A percentile compares a stretch with the other conserved stretches of the same genome.
phyloP scores from a whole-genome alignment of 352 stramenopile genomes.

The Globisporangium irregulare region DNA sequence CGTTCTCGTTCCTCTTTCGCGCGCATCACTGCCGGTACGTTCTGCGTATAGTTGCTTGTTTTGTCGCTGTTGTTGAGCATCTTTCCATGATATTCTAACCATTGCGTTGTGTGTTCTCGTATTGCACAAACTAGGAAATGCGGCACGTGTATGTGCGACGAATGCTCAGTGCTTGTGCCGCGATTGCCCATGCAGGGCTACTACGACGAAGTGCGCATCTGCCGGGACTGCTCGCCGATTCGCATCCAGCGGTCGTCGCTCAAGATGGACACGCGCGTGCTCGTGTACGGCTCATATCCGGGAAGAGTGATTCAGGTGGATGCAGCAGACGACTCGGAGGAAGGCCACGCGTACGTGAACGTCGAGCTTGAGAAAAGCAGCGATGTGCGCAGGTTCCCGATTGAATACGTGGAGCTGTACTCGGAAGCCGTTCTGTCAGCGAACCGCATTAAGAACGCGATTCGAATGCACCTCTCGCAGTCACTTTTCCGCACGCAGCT shows the following conservation, averaged over 20 bases:
- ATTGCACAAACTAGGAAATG: conserved; percentile 46
- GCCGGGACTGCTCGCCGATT: conserved; percentile 70
- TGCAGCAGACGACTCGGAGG: conserved; percentile 53
- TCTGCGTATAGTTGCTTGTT: neutral
- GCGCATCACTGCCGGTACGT: conserved; percentile 75
- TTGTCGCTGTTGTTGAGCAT: neutral
- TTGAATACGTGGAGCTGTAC: conserved; percentile 77
- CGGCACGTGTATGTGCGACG: conserved; percentile 82
- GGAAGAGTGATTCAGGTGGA: conserved; percentile 63
- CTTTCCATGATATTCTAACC: neutral
- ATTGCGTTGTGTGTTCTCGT: neutral
- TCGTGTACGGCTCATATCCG: conserved; percentile 71
- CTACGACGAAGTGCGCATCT: conserved; percentile 82
- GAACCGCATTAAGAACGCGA: conserved; percentile 81
- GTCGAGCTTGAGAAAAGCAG: conserved; percentile 44
- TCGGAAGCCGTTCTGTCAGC: conserved; percentile 73
- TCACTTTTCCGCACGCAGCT: conserved; percentile 78
- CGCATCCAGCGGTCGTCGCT: conserved; percentile 67
- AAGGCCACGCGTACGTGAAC: conserved; percentile 55
- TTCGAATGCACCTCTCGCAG: conserved; percentile 67
- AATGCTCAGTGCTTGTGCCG: conserved; percentile 76
- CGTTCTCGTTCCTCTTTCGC: conserved; percentile 72
- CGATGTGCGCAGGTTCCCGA: conserved; percentile 41
- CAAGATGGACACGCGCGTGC: conserved; percentile 64
- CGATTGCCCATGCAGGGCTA: conserved; percentile 80